These are phyloP conservation scores for Trametes cinnabarina DNA, from an alignment of 768 basidiomycete genomes.

Conservation along the genomic window DNA sequence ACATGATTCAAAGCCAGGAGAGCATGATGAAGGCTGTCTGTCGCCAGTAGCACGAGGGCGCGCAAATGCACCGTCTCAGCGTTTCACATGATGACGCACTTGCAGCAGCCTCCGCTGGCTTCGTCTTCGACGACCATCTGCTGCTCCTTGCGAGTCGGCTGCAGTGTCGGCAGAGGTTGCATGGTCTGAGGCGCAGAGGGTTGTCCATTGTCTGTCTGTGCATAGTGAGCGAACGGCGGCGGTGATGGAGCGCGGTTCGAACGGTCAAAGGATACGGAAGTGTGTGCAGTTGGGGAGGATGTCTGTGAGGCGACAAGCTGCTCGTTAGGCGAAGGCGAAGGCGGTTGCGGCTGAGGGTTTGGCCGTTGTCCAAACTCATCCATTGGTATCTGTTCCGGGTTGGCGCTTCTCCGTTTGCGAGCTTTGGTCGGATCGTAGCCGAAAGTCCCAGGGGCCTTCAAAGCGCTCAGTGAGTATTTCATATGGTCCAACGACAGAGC, in stretches of 20 bases:
- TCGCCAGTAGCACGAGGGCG: not conserved
- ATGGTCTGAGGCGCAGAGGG: slow-evolving; percentile 14
- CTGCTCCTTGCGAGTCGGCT: slow-evolving; percentile 16
- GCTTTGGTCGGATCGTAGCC: slow-evolving; percentile 75
- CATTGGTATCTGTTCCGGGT: slow-evolving; percentile 49
- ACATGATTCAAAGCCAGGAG: not conserved
- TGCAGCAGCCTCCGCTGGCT: slow-evolving; percentile 64
- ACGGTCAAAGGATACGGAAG: slow-evolving; percentile 28
- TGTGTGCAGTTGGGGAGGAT: slow-evolving; percentile 30
- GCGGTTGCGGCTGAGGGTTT: slow-evolving; percentile 11
- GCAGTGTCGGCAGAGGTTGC: slow-evolving; percentile 30
- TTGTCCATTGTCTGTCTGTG: slow-evolving; percentile 3
- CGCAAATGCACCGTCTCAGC: not conserved
- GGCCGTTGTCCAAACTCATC: slow-evolving; percentile 57
- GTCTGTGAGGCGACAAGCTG: slow-evolving; percentile 13
- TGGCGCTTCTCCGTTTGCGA: slow-evolving; percentile 37
- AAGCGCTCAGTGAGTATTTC: not conserved
- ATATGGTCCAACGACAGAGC: not conserved
- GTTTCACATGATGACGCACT: slow-evolving; percentile 81
- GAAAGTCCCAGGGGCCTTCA: slow-evolving; percentile 79
- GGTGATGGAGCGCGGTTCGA: slow-evolving; percentile 46
- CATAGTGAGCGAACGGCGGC: slow-evolving; percentile 63
- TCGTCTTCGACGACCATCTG: slow-evolving; percentile 44
- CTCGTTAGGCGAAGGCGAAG: slow-evolving; percentile 23
- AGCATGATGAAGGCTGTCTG: not conserved